Conservation (phyloP, 257 asterid genomes). For the Avicennia marina region DNA sequence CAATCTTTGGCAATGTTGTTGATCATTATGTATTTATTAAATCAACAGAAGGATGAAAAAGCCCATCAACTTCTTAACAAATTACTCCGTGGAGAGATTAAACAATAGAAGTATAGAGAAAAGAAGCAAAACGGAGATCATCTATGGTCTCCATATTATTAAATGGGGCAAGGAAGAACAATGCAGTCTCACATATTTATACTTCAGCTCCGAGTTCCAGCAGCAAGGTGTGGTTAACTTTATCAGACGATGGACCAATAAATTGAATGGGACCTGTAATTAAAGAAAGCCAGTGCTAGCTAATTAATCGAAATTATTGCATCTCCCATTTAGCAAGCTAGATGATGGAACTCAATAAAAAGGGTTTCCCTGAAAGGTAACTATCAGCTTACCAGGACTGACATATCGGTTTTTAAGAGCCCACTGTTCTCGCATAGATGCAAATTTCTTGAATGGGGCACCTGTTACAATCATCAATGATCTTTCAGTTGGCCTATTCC, state of each 20-base stretch:
- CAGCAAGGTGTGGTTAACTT: slow-evolving; percentile 71
- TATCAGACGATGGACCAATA: slow-evolving; percentile 63
- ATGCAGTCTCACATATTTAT: too few species aligned
- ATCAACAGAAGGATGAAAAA: too few species aligned
- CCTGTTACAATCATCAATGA: slow-evolving; percentile 35
- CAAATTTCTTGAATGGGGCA: slow-evolving; percentile 88
- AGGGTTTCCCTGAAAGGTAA: not conserved
- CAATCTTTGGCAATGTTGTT: too few species aligned
- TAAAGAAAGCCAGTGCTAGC: not conserved
- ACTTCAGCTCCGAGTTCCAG: slow-evolving; percentile 62
- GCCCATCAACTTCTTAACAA: too few species aligned
- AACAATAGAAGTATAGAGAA: too few species aligned
- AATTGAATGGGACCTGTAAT: slow-evolving; percentile 87
- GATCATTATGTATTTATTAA: too few species aligned
- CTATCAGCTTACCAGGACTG: slow-evolving; percentile 58
- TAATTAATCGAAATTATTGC: too few species aligned
- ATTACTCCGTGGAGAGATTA: too few species aligned
- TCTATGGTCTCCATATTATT: too few species aligned
- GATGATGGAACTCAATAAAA: not conserved
- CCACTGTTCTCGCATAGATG: slow-evolving; percentile 78
- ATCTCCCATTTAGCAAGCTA: not conserved
- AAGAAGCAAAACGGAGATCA: too few species aligned
- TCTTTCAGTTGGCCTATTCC: not conserved
- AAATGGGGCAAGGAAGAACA: too few species aligned
- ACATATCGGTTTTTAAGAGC: slow-evolving; percentile 80